Evolutionary conservation across 768 basidiomycete genomes (phyloP), one percentile per base, ranked within the genome.

Genomic region (Trametes punicea): DNA sequence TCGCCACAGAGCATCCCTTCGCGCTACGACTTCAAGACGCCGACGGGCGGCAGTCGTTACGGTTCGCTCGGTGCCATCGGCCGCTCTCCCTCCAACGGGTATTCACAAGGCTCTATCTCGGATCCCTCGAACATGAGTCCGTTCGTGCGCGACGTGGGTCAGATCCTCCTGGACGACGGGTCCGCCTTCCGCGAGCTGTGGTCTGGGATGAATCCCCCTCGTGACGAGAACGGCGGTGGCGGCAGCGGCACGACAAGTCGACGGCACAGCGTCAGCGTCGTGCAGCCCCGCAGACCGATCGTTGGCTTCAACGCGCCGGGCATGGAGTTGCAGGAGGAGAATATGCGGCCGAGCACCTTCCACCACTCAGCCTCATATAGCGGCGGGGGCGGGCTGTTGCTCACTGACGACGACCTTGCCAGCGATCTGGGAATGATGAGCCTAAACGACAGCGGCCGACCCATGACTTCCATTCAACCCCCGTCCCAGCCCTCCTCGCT

Each of bases 221-320:
- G 80, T 31, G 84, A 85, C 57, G 83, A 87, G 68, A 81, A 80
- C 45, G 83, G 81, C 6, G 76, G 77, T 4, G 79, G 74, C 6
- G 85, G 84, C 0, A 92, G 90, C 62, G 91, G 90, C 2, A 87
- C 89, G 4, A 90, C 91, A 6, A 91, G 88, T 62, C 74, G 91
- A 33, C 75, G 91, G 18, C 90, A 93, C 61, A 90, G 88, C 56
- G 90, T 93, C 62, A 88, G 85, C 58, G 82, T 91, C 63, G 88
- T 91, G 11, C 90, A 89, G 66, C 87, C 88, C 0, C 77, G 86
- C 4, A 72, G 86, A 34, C 76, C 82, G 4, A 74, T 86, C 46
- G 81, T 87, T 13, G 88, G 87, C 2, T 90, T 90, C 70, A 83
- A 80, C 59, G 83, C 78, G 1, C 80, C 84, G 0, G 80, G 77